Percentiles rank a stretch among this genome's conserved stretches.
Evolutionary conservation across 2,329 filamentous ascomycete genomes (phyloP).

Genomic region (Rhexocercosporidium sp.): DNA sequence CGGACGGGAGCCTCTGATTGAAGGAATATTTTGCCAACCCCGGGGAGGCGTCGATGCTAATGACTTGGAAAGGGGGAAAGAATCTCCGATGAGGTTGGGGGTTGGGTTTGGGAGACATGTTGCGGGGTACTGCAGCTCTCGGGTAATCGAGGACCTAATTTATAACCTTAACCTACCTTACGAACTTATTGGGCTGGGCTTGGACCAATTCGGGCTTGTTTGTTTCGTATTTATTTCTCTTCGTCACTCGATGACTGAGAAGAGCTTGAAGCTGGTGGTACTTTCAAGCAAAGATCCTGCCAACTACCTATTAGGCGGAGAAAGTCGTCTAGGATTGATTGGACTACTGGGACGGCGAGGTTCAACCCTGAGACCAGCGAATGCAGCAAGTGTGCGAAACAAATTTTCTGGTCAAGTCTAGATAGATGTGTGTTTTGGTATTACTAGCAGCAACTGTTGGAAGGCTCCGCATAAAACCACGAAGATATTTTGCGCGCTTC

Average conservation of each 20-base stretch:
- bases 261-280: background rate
- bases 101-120: background rate
- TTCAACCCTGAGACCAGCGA: background rate
- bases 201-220: background rate
- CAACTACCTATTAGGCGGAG: no score
- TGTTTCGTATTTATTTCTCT: no score
- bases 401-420: background rate
- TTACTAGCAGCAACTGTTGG: background rate
- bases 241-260: no score
- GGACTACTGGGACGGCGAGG: background rate
- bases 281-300: background rate
- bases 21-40: slow-evolving; percentile 10
- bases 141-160: background rate
- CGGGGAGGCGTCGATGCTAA: background rate
- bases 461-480: no score
- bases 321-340: background rate
- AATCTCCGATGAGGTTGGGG: slow-evolving; percentile 2
- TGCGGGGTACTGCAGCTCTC: slow-evolving; percentile 9
- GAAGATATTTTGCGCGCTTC: no score
- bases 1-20: slow-evolving; percentile 2
- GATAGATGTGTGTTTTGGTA: background rate
- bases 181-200: no score
- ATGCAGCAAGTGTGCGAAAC: background rate
- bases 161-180: no score
- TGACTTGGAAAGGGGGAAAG: background rate